Percentiles rank a stretch among this genome's conserved stretches.
Conservation (phyloP, 2,329 filamentous ascomycete species). For the Alternaria metachromatica region DNA sequence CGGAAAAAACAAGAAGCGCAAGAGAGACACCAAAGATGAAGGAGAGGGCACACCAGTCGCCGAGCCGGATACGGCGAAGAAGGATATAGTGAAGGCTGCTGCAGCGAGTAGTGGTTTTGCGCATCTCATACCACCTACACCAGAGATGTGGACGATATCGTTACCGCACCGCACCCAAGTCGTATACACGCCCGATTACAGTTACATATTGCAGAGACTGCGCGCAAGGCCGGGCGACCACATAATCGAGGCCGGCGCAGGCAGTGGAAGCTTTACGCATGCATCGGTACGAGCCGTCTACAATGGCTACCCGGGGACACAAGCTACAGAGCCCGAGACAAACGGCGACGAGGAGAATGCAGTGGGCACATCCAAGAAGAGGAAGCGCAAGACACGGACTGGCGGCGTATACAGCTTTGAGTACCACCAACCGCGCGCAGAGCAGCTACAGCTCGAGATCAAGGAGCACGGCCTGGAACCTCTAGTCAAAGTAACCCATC, state of each 20-base stretch:
- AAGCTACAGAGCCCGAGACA: slow-evolving; percentile 10
- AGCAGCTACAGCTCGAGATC: slow-evolving; percentile 73
- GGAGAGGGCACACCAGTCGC: slow-evolving; percentile 18
- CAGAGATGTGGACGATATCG: slow-evolving; percentile 81
- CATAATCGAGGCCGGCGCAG: slow-evolving; percentile 81
- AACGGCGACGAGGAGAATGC: slow-evolving; percentile 42
- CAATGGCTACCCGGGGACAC: slow-evolving; percentile 66
- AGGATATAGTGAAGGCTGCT: slow-evolving; percentile 43
- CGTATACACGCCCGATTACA: slow-evolving; percentile 86
- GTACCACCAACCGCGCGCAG: slow-evolving; percentile 75
- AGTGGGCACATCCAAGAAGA: slow-evolving; percentile 24
- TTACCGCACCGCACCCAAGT: slow-evolving; percentile 84
- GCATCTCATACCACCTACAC: slow-evolving; percentile 78
- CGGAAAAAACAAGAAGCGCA: slow-evolving; percentile 65
- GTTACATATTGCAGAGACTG: slow-evolving; percentile 80
- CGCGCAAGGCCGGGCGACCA: slow-evolving; percentile 74
- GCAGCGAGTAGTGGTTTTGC: slow-evolving; percentile 72
- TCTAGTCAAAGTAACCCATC: slow-evolving; percentile 75
- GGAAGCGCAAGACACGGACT: slow-evolving; percentile 45
- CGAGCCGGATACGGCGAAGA: slow-evolving; percentile 43
- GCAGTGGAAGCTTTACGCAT: slow-evolving; percentile 84
- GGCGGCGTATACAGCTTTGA: slow-evolving; percentile 85
- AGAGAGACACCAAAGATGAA: slow-evolving; percentile 50
- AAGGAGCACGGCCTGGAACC: slow-evolving; percentile 68
- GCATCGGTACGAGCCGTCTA: slow-evolving; percentile 78